A percentile compares a stretch with the other conserved stretches of the same genome.
phyloP scores from a whole-genome alignment of 2,329 filamentous ascomycete species.

The Fusarium sp. region DNA sequence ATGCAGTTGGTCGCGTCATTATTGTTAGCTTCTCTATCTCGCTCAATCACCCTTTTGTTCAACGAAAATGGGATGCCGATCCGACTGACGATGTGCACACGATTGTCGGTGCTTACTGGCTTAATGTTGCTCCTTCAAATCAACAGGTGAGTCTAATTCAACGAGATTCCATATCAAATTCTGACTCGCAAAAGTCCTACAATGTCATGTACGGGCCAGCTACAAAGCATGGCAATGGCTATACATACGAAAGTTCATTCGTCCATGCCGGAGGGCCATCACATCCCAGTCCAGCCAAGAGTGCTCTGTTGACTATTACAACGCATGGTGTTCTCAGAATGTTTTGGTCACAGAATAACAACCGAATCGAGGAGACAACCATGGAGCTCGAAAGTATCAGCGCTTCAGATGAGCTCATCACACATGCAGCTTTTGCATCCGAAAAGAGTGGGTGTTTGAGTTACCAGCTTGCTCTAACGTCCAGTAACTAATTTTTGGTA shows the following conservation, averaged over 20 bases:
- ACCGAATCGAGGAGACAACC: slow-evolving; percentile 78
- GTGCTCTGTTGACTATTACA: slow-evolving; percentile 83
- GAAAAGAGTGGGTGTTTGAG: slow-evolving; percentile 73
- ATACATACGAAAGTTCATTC: slow-evolving; percentile 78
- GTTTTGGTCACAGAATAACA: slow-evolving; percentile 82
- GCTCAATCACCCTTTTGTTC: slow-evolving; percentile 78
- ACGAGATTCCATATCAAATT: background rate
- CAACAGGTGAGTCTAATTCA: slow-evolving; percentile 53
- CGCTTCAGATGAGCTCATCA: slow-evolving; percentile 81
- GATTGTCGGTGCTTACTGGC: slow-evolving; percentile 89
- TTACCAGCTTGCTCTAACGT: background rate
- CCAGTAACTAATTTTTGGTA: slow-evolving; percentile 51
- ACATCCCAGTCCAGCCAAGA: slow-evolving; percentile 79
- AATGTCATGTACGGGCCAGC: slow-evolving; percentile 72
- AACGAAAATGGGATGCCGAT: slow-evolving; percentile 76
- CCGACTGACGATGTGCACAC: slow-evolving; percentile 80
- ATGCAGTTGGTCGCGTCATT: slow-evolving; percentile 82
- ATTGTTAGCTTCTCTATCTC: slow-evolving; percentile 80
- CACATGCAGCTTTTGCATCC: slow-evolving; percentile 82
- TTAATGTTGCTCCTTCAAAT: slow-evolving; percentile 70
- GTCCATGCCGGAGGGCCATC: slow-evolving; percentile 78
- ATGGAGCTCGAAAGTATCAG: slow-evolving; percentile 82
- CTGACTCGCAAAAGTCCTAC: slow-evolving; percentile 51
- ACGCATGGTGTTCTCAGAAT: slow-evolving; percentile 81
- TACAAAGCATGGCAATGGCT: slow-evolving; percentile 72